These are phyloP conservation scores for Straminergon stramineum DNA, from an alignment of 225 moss, liverwort and hornwort species.

Conservation along the genomic window DNA sequence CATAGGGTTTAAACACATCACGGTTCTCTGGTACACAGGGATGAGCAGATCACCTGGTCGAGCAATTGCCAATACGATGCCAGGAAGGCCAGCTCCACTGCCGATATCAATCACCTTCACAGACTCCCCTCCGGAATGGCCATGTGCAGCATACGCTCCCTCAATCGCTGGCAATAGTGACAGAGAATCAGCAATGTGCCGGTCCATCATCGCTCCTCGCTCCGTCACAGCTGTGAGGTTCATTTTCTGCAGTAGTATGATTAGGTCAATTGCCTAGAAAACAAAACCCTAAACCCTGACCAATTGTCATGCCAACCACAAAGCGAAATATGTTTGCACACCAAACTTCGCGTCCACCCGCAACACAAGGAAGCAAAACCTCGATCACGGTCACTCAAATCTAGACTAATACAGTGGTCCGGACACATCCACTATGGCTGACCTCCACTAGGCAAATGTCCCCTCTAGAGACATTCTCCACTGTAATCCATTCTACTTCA, in stretches of 20 bases:
- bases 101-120: conserved; percentile 84
- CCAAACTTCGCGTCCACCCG: not conserved
- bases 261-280: not conserved
- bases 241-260: conserved; percentile 50
- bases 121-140: conserved; percentile 2
- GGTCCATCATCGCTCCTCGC: conserved; percentile 81
- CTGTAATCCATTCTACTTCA: not conserved
- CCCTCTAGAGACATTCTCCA: not conserved
- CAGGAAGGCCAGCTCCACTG: conserved; percentile 91
- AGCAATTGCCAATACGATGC: conserved; percentile 84
- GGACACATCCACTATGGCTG: not conserved
- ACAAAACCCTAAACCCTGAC: not conserved
- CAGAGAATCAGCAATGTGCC: conserved; percentile 79
- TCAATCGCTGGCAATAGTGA: conserved; percentile 72
- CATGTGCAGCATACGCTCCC: conserved; percentile 37
- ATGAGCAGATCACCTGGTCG: conserved; percentile 63
- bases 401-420: not conserved
- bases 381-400: not conserved
- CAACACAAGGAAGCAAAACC: not conserved
- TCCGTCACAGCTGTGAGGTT: conserved; percentile 94
- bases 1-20: not conserved
- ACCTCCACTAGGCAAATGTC: not conserved
- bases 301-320: not conserved
- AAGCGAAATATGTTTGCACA: not conserved
- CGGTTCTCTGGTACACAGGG: not conserved